phyloP scores from a whole-genome alignment of 257 asterid genomes.

The Ehretia macrophylla region DNA sequence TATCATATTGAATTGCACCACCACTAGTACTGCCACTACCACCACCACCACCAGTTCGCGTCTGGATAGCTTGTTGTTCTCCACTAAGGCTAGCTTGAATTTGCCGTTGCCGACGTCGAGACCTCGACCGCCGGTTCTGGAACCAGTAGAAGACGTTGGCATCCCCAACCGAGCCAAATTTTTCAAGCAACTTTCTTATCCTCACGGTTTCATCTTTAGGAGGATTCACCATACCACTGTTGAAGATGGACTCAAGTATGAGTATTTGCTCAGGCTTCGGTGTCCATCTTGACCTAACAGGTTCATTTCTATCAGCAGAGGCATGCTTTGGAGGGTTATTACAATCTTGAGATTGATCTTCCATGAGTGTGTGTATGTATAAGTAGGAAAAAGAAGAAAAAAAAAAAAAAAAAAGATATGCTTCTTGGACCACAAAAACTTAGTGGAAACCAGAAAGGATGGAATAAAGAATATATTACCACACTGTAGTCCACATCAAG shows the following conservation, averaged over 20 bases:
- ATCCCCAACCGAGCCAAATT: constrained; percentile 71
- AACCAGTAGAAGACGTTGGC: constrained; percentile 90
- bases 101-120: constrained; percentile 67
- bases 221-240: constrained; percentile 81
- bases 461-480: not conserved
- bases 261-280: constrained; percentile 84
- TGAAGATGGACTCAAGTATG: constrained; percentile 77
- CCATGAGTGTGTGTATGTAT: constrained; percentile 19
- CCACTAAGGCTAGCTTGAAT: constrained; percentile 38
- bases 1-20: constrained; percentile 23
- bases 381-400: not conserved
- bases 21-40: not conserved
- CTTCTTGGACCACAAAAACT: not conserved
- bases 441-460: not conserved
- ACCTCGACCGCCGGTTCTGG: constrained; percentile 84
- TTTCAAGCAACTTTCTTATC: constrained; percentile 60
- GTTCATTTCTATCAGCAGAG: constrained; percentile 26
- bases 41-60: constrained; percentile 1
- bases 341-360: constrained; percentile 29
- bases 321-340: constrained; percentile 16
- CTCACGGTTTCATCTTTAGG: constrained; percentile 62
- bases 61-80: constrained; percentile 14
- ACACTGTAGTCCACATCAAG: constrained; percentile 24
- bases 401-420: not conserved
- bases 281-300: constrained; percentile 67